Evolutionary conservation across 1,139 yeast species (phyloP), one percentile per base, ranked within the genome.

Genomic region (Geotrichum fermentans): DNA sequence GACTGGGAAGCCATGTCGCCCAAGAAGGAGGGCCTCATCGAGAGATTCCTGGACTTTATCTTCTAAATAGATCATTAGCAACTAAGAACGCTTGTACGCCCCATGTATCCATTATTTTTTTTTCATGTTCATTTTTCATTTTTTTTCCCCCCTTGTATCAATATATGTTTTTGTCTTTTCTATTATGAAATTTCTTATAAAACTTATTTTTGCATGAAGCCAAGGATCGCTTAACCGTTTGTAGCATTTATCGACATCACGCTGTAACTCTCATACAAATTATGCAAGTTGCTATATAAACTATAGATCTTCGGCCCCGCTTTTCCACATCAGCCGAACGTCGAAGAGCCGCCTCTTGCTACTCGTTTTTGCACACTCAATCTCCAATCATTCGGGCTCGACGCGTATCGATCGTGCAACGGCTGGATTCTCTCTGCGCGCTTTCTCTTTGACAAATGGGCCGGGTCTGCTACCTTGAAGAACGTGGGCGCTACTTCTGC

Each of bases 401-500:
- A 72, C 3, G 79, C 70, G 56, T 72, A 78, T 50, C 74, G 73
- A 55, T 82, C 79, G 61, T 73, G 76, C 54, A 86, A 66, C 2
- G 95, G 95, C 44, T 73, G 78, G 43, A 83, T 78, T 57, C 77
- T 77, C 58, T 76, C 79, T 50, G 66, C 65, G 14, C 68, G 67
- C 55, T 72, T 74, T 61, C 67, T 70, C 62, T 55, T 73, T 65
- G 63, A 67, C 60, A 64, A 56, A 47, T 71, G 69, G 28, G 61
- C 54, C 8, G 60, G 48, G 56, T 79, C 81, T 0, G 82, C 76
- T 8, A 74, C 75, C 63, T 82, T 80, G 74, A 86, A 92, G 66
- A 83, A 90, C 47, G 80, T 80, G 1, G 98, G 97, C 1, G 97
- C 97, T 35, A 80, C 76, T 58, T 85, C 89, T 6, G 83, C 73